Percentiles rank a stretch among this genome's conserved stretches.
These are phyloP conservation scores for Agastache rugosa DNA, from an alignment of 257 asterid genomes.

Conservation along the genomic window DNA sequence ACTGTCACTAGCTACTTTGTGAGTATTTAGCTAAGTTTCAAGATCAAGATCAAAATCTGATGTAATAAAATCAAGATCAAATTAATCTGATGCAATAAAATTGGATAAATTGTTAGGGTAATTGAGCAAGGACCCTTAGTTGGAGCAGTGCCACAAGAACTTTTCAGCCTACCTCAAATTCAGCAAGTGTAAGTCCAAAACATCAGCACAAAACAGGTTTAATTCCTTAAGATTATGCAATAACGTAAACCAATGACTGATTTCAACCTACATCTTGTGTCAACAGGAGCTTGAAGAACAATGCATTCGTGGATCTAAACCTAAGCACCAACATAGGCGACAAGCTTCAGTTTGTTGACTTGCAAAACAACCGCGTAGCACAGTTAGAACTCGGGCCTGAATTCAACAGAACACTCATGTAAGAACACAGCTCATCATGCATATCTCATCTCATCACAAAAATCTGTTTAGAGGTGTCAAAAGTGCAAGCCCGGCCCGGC, in stretches of 20 bases:
- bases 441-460: background rate
- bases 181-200: constrained; percentile 81
- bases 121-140: constrained; percentile 73
- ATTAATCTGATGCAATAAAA: constrained; percentile 27
- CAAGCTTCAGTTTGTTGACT: constrained; percentile 73
- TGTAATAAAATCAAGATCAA: constrained; percentile 26
- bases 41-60: constrained; percentile 12
- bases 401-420: constrained; percentile 70
- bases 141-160: constrained; percentile 69
- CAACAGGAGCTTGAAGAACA: constrained; percentile 78
- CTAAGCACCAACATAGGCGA: constrained; percentile 58
- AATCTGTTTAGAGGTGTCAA: too few species aligned
- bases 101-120: constrained; percentile 52
- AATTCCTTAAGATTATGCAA: background rate
- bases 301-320: constrained; percentile 62
- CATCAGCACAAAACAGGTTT: background rate
- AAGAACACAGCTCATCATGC: constrained; percentile 38
- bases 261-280: constrained; percentile 1
- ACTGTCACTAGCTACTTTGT: constrained; percentile 78
- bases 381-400: constrained; percentile 70
- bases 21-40: constrained; percentile 40
- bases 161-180: constrained; percentile 76
- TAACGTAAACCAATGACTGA: background rate
- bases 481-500: too few species aligned
- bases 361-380: constrained; percentile 70